Evolutionary conservation across 2,329 filamentous ascomycete species (phyloP), one percentile per base, ranked within the genome.

Genomic region (Sporothrix humicola): DNA sequence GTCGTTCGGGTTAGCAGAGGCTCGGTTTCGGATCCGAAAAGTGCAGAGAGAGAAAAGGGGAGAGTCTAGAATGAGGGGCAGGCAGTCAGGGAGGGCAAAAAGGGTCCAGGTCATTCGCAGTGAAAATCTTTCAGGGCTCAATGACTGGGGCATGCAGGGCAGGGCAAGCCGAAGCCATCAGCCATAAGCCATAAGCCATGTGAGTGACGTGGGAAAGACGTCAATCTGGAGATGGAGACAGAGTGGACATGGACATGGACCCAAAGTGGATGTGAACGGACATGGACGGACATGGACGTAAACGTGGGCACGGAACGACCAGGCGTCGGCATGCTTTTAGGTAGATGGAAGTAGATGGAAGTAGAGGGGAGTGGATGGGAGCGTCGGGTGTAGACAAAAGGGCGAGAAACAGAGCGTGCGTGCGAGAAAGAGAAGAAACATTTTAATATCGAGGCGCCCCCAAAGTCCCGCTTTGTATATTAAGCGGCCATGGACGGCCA

Each of bases 21-120:
- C 48, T 65, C 70, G 17, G 23, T 46, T 72, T 72, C 73, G 73
- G 73, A 72, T 72, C 73, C 73, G 73, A 74, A 48, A 71, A 46
- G 50, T n/a, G 58, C 65, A 71, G 44, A 56, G 59, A 37, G 59
- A 63, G 59, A 42, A n/a, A 61, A n/a, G 48, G 3, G 48, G 46
- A 23, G 6, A 44, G 31, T 44, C 58, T 31, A 61, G 58, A 61
- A 42, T 31, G 17, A 61, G 58, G 58, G 58, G n/a, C 58, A 31
- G 58, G 31, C 26, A n/a, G 31, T 1, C 4, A 37, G 31, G 31
- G 31, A 37, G 5, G 4, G 31, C 31, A 37, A 37, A 37, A 37
- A 37, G 26, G 56, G 59, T 63, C 37, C 42, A 31, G 52, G 52
- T 56, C 52, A 56, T 23, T 37, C 31, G 31, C 31, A 37, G 59